These are phyloP conservation scores for Fusarium algeriense DNA, from an alignment of 2,329 filamentous ascomycete genomes.

Conservation along the genomic window DNA sequence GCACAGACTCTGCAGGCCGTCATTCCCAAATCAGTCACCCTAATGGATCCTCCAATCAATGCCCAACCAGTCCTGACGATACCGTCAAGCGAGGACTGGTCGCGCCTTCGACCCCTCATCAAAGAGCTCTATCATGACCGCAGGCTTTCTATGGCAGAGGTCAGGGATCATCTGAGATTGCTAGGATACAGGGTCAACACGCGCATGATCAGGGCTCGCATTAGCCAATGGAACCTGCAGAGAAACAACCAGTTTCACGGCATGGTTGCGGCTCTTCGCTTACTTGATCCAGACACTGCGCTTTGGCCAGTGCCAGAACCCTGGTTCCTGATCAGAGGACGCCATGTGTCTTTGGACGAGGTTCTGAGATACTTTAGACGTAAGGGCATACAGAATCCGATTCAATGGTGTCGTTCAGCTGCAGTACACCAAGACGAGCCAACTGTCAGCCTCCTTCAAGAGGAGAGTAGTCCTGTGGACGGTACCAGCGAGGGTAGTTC, in stretches of 20 bases:
- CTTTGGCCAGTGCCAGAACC: background rate
- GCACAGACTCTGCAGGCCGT: background rate
- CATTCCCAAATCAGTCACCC: background rate
- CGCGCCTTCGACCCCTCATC: background rate
- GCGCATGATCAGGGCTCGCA: background rate
- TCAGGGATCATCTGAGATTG: background rate
- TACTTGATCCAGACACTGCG: background rate
- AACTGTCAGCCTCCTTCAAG: background rate
- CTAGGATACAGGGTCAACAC: slow-evolving; percentile 1
- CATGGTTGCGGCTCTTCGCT: slow-evolving; percentile 5
- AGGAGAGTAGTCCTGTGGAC: background rate
- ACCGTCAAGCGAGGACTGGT: slow-evolving; percentile 1
- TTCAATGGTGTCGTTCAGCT: background rate
- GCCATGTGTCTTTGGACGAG: background rate
- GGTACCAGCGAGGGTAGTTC: background rate
- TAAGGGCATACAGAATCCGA: background rate
- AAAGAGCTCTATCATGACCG: slow-evolving; percentile 1
- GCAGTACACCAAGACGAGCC: background rate
- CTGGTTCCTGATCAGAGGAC: background rate
- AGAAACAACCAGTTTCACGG: background rate
- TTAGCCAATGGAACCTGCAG: background rate
- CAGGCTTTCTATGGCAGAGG: background rate
- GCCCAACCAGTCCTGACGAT: background rate
- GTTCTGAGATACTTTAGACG: background rate
- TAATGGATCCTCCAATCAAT: background rate